Base-by-base conservation (phyloP, 371 early-diverging fungal species). In the Mortierella sp. region DNA sequence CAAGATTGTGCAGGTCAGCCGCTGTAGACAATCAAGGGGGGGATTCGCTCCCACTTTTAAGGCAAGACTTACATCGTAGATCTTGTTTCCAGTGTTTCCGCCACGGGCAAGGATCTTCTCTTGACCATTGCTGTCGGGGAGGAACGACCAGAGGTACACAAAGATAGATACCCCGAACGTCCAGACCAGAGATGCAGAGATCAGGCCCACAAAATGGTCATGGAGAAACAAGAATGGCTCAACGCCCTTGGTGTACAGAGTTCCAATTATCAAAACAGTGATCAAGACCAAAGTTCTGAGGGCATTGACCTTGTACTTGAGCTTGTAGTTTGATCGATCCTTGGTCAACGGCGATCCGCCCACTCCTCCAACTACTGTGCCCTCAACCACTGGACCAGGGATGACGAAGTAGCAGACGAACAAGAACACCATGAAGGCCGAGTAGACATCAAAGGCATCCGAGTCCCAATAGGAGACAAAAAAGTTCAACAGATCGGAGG, bases 51-150 rank as follows among this genome's bases (percentile, higher is more conserved):
- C n/a, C n/a, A n/a, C n/a, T n/a, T n/a, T n/a, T n/a, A n/a, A n/a
- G n/a, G n/a, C n/a, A 12, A 25, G 2, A 57, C 84, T 72, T 82
- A 88, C 90, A 80, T 98, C 96, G 81, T 98, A 95, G 54, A 95
- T 71, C 14, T 82, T 71, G 82, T 92, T 92, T 43, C 95, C 95
- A 14, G 94, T 91, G 83, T 96, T 96, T n/a, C 97, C 98, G 24
- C 94, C 94, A 9, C 87, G 73, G 0, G 96, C 88, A 29, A 96
- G 80, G 59, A 98, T 79, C 37, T 80, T 80, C 29, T 64, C 73
- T 19, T 70, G 57, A 12, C 76, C 67, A 46, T 65, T 54, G 57
- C 84, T 54, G 25, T 83, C 82, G 34, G 78, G 70, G 39, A 88
- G 69, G 83, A 95, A 95, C 54, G 96, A 96, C 48, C 63, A 67